A percentile compares a stretch with the other conserved stretches of the same genome.
Conservation (phyloP, 371 early-diverging fungal genomes). For the Mucor saturninus region DNA sequence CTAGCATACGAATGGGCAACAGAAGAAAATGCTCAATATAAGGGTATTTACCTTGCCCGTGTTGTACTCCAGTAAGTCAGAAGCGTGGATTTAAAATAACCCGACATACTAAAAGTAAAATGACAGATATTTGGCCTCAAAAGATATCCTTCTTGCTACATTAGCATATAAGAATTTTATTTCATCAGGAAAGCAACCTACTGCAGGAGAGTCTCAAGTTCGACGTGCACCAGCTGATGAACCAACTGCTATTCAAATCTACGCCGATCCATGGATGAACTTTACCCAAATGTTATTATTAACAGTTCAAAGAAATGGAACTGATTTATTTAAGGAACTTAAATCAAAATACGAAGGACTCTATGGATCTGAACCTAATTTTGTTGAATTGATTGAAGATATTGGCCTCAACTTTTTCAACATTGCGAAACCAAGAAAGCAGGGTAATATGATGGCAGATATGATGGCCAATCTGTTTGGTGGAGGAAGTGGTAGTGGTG, state of each 20-base stretch:
- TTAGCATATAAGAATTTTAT: conserved; percentile 67
- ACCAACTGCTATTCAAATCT: conserved; percentile 44
- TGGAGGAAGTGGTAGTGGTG: conserved; percentile 27
- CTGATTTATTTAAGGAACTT: conserved; percentile 59
- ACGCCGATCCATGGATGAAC: conserved; percentile 70
- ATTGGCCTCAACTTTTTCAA: conserved; percentile 73
- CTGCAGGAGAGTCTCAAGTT: conserved; percentile 37
- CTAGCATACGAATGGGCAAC: conserved; percentile 78
- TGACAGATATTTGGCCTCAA: conserved; percentile 60
- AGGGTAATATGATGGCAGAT: conserved; percentile 73
- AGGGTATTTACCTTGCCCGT: conserved; percentile 81
- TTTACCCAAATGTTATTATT: conserved; percentile 72
- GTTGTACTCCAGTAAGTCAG: conserved; percentile 74
- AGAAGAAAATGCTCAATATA: conserved; percentile 53
- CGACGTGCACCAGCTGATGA: conserved; percentile 44
- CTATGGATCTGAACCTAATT: conserved; percentile 39
- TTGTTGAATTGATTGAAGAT: conserved; percentile 62
- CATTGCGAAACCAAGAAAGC: conserved; percentile 66
- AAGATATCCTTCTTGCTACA: conserved; percentile 76
- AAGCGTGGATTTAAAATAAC: not conserved
- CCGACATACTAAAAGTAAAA: not conserved
- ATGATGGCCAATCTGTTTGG: conserved; percentile 75
- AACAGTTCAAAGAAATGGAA: conserved; percentile 70
- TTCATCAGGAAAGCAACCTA: conserved; percentile 34
- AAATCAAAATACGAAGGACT: conserved; percentile 61